Conservation (phyloP, 805 yeast genomes). For the Candida pseudoglaebosa region DNA sequence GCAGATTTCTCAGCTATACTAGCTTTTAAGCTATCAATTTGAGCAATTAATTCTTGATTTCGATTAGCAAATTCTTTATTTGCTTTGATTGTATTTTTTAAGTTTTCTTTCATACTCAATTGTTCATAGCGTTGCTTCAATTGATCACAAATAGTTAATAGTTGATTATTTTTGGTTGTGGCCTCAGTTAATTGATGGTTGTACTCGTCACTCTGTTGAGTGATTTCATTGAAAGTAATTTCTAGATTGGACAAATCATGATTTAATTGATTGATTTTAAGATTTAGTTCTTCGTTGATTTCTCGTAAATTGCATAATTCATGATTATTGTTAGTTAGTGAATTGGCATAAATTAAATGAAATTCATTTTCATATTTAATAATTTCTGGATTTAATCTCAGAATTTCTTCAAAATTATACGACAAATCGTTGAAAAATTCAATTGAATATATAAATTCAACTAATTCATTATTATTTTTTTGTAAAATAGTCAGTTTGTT, state of each 20-base stretch:
- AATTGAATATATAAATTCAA: conserved; percentile 15
- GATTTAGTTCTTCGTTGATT: conserved; percentile 28
- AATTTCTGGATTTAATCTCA: conserved; percentile 20
- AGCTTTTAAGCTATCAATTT: conserved; percentile 22
- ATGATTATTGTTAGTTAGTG: conserved; percentile 32
- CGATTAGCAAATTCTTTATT: conserved; percentile 34
- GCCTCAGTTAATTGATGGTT: conserved; percentile 18
- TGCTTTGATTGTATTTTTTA: conserved; percentile 36
- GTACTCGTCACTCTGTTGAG: conserved; percentile 28
- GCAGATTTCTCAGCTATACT: conserved; percentile 1
- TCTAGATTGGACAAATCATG: conserved; percentile 26
- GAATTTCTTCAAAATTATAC: conserved; percentile 11
- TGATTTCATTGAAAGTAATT: conserved; percentile 35
- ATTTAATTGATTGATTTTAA: conserved; percentile 23
- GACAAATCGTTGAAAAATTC: conserved; percentile 13
- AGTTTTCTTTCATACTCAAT: conserved; percentile 35
- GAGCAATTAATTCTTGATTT: conserved; percentile 31
- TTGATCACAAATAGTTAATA: conserved; percentile 12
- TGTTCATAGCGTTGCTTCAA: conserved; percentile 24
- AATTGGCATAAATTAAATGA: conserved; percentile 35
- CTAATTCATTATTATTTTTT: conserved; percentile 23
- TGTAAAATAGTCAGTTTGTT: conserved; percentile 14
- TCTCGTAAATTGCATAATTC: conserved; percentile 37
- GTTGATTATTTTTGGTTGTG: conserved; percentile 15
- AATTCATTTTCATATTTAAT: conserved; percentile 37